These are phyloP conservation scores for Beauveria varroae DNA, from an alignment of 2,329 filamentous ascomycete genomes.

Conservation along the genomic window DNA sequence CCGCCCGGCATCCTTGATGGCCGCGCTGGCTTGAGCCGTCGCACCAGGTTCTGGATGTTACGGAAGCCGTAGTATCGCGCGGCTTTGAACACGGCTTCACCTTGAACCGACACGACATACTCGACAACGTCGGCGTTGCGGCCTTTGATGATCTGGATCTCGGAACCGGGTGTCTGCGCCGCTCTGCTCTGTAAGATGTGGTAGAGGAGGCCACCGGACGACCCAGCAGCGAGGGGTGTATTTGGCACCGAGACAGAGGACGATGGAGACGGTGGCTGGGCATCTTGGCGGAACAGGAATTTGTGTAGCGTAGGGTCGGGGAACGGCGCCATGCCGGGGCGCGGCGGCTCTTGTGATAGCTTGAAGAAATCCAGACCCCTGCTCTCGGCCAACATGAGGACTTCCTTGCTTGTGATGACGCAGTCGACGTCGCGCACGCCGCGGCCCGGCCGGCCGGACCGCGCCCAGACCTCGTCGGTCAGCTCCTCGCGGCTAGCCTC, in stretches of 20 bases:
- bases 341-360: slow-evolving; percentile 53
- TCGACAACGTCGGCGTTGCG: slow-evolving; percentile 89
- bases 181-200: slow-evolving; percentile 74
- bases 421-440: slow-evolving; percentile 88
- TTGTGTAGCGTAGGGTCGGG: slow-evolving; percentile 62
- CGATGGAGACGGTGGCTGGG: neutral
- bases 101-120: slow-evolving; percentile 57
- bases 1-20: slow-evolving; percentile 74
- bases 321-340: slow-evolving; percentile 48
- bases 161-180: slow-evolving; percentile 61
- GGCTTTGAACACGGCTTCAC: slow-evolving; percentile 61
- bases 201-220: slow-evolving; percentile 82
- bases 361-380: slow-evolving; percentile 69
- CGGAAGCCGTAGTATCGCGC: slow-evolving; percentile 95
- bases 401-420: slow-evolving; percentile 92
- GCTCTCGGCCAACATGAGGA: slow-evolving; percentile 80
- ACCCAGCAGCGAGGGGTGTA: slow-evolving; percentile 53
- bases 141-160: slow-evolving; percentile 64
- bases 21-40: slow-evolving; percentile 76
- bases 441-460: slow-evolving; percentile 36
- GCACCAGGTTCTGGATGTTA: slow-evolving; percentile 95
- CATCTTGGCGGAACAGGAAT: slow-evolving; percentile 63
- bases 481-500: slow-evolving; percentile 92
- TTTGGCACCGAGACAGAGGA: slow-evolving; percentile 26
- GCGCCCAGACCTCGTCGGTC: slow-evolving; percentile 69